Conservation (phyloP, 148 eudicot genomes). For the Rhododendron vialii region DNA sequence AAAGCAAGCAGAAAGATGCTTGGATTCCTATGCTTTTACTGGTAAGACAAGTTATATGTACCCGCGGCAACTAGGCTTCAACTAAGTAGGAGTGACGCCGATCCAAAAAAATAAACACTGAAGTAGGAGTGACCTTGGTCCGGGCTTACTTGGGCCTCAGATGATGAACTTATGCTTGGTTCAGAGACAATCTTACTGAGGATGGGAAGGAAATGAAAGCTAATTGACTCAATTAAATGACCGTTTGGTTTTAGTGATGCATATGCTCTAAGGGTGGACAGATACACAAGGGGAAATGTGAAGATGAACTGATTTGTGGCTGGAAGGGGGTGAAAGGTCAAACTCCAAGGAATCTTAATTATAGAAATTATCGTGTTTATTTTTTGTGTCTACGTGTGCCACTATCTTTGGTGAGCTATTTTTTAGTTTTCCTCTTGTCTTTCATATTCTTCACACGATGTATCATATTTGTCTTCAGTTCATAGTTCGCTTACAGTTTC, state of each 20-base stretch:
- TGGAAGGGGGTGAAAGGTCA: neutral
- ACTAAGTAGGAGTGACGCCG: neutral
- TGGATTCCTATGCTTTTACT: neutral
- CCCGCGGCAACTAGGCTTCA: neutral
- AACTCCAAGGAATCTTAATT: neutral
- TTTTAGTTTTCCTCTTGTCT: neutral
- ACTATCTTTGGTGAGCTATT: neutral
- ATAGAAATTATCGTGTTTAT: neutral
- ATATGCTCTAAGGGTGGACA: neutral
- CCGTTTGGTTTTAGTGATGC: neutral
- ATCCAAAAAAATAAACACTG: no score
- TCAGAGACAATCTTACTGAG: neutral
- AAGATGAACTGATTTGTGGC: neutral
- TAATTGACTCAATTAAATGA: neutral
- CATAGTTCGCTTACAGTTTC: neutral
- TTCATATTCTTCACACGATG: neutral
- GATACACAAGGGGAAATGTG: neutral
- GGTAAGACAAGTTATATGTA: neutral
- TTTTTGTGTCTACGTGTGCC: neutral
- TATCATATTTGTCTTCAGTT: neutral
- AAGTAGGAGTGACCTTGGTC: neutral
- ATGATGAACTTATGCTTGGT: neutral
- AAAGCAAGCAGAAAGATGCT: neutral
- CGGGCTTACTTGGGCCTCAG: neutral
- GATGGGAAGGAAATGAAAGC: neutral